These are phyloP conservation scores for Moesziomyces aphidis DNA, from an alignment of 1,284 basidiomycete species.

Conservation along the genomic window DNA sequence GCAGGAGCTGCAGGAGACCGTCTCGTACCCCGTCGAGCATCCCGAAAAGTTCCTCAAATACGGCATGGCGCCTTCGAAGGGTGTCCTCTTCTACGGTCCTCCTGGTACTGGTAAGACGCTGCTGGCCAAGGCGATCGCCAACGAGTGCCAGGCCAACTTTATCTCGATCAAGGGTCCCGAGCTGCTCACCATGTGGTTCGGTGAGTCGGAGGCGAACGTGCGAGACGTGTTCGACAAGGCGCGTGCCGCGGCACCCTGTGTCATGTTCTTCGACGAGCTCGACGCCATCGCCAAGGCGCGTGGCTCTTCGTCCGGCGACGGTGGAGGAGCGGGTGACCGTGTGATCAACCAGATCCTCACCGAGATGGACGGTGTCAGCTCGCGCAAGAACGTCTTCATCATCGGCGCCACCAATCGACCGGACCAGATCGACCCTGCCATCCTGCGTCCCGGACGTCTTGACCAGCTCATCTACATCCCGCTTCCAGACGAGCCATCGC, in stretches of 20 bases:
- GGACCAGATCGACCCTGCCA: conserved; percentile 97
- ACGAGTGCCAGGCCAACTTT: conserved; percentile 99
- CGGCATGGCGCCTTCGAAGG: conserved; percentile 98
- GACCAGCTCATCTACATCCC: conserved; percentile 74
- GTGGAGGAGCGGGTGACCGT: conserved; percentile 94
- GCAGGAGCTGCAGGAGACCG: conserved; percentile 97
- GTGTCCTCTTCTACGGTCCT: conserved; percentile 96
- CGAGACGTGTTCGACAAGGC: conserved; percentile 99
- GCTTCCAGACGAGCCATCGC: conserved; percentile 90
- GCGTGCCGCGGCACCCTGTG: conserved; percentile 96
- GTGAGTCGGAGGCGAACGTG: conserved; percentile 99
- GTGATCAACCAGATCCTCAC: conserved; percentile 95
- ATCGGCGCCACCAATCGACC: conserved; percentile 98
- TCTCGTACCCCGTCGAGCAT: conserved; percentile 99
- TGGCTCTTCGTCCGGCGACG: conserved; percentile 84
- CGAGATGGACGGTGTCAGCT: conserved; percentile 99
- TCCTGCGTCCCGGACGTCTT: conserved; percentile 97
- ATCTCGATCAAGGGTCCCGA: conserved; percentile 97
- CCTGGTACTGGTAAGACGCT: conserved; percentile 97
- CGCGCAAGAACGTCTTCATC: conserved; percentile 99
- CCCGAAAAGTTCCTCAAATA: conserved; percentile 99
- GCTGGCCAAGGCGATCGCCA: conserved; percentile 96
- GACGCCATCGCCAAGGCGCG: conserved; percentile 98
- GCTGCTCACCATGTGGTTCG: conserved; percentile 98
- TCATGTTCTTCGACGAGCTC: conserved; percentile 99